Evolutionary conservation across 2,329 filamentous ascomycete species (phyloP).

Genomic region (Colletotrichum sp.): DNA sequence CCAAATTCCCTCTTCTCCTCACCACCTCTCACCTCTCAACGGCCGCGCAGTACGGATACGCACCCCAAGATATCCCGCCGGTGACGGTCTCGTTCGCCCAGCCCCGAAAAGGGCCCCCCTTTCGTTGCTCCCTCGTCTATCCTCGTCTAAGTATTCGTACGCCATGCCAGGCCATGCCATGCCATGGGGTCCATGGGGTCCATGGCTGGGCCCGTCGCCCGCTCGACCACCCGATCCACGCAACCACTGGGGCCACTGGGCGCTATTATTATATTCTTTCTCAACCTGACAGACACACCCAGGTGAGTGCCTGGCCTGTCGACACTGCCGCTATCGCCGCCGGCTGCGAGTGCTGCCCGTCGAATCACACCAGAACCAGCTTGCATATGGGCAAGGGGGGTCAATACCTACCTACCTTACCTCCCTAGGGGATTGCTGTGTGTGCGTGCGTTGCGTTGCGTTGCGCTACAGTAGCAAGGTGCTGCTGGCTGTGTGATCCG

Average conservation of each 20-base stretch:
- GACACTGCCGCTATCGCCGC: slow-evolving; percentile 5
- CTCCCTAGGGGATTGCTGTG: background rate
- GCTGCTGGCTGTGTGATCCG: slow-evolving; percentile 20
- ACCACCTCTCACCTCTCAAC: background rate
- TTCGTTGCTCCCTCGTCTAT: background rate
- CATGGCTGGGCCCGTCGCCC: slow-evolving; percentile 8
- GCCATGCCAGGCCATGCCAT: background rate
- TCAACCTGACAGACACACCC: background rate
- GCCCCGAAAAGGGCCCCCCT: background rate
- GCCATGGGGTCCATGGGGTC: background rate
- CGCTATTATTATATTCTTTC: slow-evolving; percentile 17
- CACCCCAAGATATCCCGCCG: background rate
- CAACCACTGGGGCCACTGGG: background rate
- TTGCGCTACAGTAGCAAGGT: background rate
- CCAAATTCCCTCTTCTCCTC: background rate
- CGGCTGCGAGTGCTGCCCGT: slow-evolving; percentile 13
- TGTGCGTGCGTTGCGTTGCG: slow-evolving; percentile 12
- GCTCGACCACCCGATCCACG: slow-evolving; percentile 5
- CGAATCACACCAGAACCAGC: slow-evolving; percentile 21
- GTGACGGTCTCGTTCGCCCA: background rate
- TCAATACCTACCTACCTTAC: background rate
- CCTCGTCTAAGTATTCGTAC: background rate
- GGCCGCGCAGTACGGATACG: background rate
- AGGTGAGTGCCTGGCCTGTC: background rate
- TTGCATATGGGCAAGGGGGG: slow-evolving; percentile 13